Evolutionary conservation across 2,329 filamentous ascomycete genomes (phyloP), one percentile per base, ranked within the genome.

Genomic region (Endocalyx cinctus): DNA sequence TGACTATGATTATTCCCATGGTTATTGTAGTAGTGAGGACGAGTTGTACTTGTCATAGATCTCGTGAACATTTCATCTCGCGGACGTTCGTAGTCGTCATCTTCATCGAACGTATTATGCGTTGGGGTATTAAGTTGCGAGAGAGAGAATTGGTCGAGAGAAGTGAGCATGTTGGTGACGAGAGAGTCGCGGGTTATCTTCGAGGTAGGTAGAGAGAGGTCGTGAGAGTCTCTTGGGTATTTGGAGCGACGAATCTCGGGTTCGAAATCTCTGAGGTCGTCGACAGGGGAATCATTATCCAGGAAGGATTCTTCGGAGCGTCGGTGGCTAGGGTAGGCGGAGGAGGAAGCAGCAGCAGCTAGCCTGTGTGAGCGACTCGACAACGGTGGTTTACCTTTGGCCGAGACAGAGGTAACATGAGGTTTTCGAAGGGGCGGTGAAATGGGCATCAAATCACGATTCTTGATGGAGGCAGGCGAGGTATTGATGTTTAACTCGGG

Each of bases 151-250:
- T 90, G 84, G 62, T 95, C 90, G 44, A 98, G 80, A 25, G 89
- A 95, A 45, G 92, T 71, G 40, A 97, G 79, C 83, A 98, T 92
- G 60, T 96, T 94, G 61, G 92, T 84, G 39, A 98, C 87, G 47
- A 98, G 80, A 22, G 89, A 96, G 55, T 94, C 87, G 47, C 90
- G 80, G 25, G 85, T 87, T 43, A 86, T 79, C 56, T 86, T 78
- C 41, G 81, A 72, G 30, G 84, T 78, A 31, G 82, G 82, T 50
- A 94, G 72, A 37, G 86, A 89, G 42, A 96, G 72, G 59, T 95
- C 89, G 68, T 96, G 89, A 30, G 84, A 87, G 62, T 89, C 81
- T 25, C 54, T 43, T 5, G 45, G 73, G 66, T 34, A 58, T 54
- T 47, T 51, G 34, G 32, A 42, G 43, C 45, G 58, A 41, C 39